Base-by-base conservation (phyloP, 225 moss, liverwort and hornwort species). In the Rhytidiadelphus loreus region DNA sequence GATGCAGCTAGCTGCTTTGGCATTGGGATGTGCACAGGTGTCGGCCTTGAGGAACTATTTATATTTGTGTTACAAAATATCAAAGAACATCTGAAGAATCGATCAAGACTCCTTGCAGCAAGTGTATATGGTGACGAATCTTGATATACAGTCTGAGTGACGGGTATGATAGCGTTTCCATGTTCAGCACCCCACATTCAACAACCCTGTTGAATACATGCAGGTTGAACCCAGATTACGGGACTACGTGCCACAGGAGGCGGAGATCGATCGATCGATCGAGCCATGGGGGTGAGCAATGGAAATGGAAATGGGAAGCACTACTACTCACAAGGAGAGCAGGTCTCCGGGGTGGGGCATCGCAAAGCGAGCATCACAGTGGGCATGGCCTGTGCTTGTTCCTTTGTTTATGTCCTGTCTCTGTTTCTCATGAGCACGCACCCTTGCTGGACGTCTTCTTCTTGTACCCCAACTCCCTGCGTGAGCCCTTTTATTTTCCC, bases 311-410 rank as follows among this genome's bases (percentile, higher is more conserved):
- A 59, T 61, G 81, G 60, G 44, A 93, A 93, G 83, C 90, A 82
- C 69, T 46, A 61, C 61, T 81, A 77, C 26, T 81, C 75, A 18
- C 90, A 74, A 48, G 86, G 87, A 58, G 88, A 91, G 63, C 93
- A 90, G 56, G 82, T 81, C 29, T 26, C 62, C 12, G 85, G 85
- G 58, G 62, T 89, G 87, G 93, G 90, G 76, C 74, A 62, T 44
- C 79, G 87, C 85, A 92, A 91, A 85, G 91, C 90, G 56, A 87
- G 84, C 87, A 69, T 92, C 78, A 64, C 89, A 29, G 91, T 91
- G 82, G 92, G 88, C 91, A 90, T 92, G 91, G 94, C 87, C 25
- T 92, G 91, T 79, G 88, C 82, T n/a, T 92, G 92, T 14, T 91
- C 92, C 17, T 91, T 92, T 62, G 85, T 92, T 44, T 94, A 94